Evolutionary conservation across 148 eudicot species (phyloP).

Genomic region (Chenopodium album): DNA sequence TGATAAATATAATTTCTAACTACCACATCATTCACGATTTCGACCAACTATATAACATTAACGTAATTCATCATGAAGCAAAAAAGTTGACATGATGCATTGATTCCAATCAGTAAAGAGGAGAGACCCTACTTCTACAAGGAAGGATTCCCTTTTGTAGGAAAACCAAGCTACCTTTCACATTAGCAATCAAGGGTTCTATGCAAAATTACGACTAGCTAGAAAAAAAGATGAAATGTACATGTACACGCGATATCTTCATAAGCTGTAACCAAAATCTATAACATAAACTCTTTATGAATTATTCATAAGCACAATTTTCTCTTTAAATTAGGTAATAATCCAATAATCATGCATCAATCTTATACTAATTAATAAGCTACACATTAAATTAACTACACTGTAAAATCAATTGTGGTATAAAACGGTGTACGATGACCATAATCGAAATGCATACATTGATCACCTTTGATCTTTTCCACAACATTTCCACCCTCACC

Average conservation of each 20-base stretch:
- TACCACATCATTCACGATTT: too few species aligned
- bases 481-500: not conserved
- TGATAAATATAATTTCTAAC: too few species aligned
- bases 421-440: not conserved
- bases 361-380: too few species aligned
- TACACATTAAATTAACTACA: too few species aligned
- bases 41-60: too few species aligned
- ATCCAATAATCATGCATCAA: not conserved
- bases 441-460: not conserved
- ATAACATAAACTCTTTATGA: not conserved
- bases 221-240: too few species aligned
- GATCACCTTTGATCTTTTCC: not conserved
- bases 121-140: not conserved
- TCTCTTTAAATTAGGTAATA: not conserved
- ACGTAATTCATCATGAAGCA: not conserved
- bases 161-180: not conserved
- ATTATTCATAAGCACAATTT: too few species aligned
- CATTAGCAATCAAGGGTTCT: not conserved
- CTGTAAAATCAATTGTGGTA: not conserved
- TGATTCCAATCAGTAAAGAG: not conserved
- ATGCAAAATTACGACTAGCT: not conserved
- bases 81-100: not conserved
- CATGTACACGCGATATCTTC: not conserved
- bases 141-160: not conserved
- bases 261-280: not conserved